Percentiles rank a stretch among this genome's conserved stretches.
These are phyloP conservation scores for Decorospora gaudefroyi DNA, from an alignment of 2,329 filamentous ascomycete species.

Conservation along the genomic window DNA sequence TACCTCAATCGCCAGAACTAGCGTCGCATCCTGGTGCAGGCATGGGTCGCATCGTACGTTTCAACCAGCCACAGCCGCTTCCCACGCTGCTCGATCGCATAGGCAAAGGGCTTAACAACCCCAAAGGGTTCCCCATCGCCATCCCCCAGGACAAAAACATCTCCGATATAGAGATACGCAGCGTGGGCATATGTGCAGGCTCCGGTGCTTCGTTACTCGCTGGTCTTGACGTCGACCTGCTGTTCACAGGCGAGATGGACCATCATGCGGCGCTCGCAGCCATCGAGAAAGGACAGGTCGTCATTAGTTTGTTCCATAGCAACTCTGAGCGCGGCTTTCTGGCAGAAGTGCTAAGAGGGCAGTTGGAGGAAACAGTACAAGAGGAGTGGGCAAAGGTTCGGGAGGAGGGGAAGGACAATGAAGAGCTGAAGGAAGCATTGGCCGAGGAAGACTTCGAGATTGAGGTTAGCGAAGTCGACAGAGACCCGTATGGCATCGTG, in stretches of 20 bases:
- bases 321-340: slow-evolving; percentile 90
- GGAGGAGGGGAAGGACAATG: slow-evolving; percentile 48
- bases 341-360: slow-evolving; percentile 67
- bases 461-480: slow-evolving; percentile 75
- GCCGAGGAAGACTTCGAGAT: slow-evolving; percentile 64
- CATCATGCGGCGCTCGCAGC: slow-evolving; percentile 90
- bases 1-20: slow-evolving; percentile 51
- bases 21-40: slow-evolving; percentile 57
- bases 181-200: slow-evolving; percentile 86
- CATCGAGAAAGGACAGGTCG: slow-evolving; percentile 78
- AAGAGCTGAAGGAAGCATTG: slow-evolving; percentile 55
- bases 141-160: slow-evolving; percentile 63
- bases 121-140: slow-evolving; percentile 67
- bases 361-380: slow-evolving; percentile 64
- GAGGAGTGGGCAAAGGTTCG: slow-evolving; percentile 59
- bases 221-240: slow-evolving; percentile 70
- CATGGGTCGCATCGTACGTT: slow-evolving; percentile 64
- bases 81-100: slow-evolving; percentile 65
- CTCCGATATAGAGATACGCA: slow-evolving; percentile 62
- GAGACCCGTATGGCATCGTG: slow-evolving; percentile 82
- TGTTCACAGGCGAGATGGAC: slow-evolving; percentile 90
- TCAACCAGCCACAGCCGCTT: slow-evolving; percentile 58
- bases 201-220: slow-evolving; percentile 79
- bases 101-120: slow-evolving; percentile 65
- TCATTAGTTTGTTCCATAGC: slow-evolving; percentile 87